Base-by-base conservation (phyloP, 192 early-diverging fungal species). In the Jimgerdemannia flammicorona region DNA sequence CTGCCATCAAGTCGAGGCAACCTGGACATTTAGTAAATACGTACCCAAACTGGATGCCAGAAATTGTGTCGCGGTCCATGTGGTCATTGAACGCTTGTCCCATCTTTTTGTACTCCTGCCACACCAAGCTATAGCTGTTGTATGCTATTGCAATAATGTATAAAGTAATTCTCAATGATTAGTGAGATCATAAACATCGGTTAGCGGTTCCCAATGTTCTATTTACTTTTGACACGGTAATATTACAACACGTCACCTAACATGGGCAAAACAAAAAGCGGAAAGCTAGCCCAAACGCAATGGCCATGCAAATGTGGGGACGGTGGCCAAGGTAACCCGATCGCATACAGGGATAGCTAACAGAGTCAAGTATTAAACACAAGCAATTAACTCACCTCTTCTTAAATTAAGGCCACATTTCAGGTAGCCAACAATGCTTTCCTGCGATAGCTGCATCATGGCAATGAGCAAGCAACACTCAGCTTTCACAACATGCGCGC, bases 21-120 rank as follows among this genome's bases (percentile, higher is more conserved):
- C 20, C 19, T 29, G 20, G 18, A 41, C 1, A 63, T 18, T 49
- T n/a, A 20, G 43, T 18, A 2, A 59, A 69, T 49, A 17, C 44
- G 43, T 81, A 88, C 87, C 87, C 87, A 78, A 87, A 88, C 44
- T 88, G 80, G 18, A 88, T 73, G 14, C 87, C 85, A 6, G 82
- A 84, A 39, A 85, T 67, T 0, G 87, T 88, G 69, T 88, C 79
- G 40, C 83, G 73, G 44, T 88, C 87, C n/a, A 88, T 75, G 11
- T 80, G 75, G 3, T 72, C 74, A 3, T 74, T 54, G 54, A 77
- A 73, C 4, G 79, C 78, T 11, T 81, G 72, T 4, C 84, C 86
- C 86, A 85, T 86, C 20, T 78, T 73, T 59, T 87, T 81, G 59
- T 84, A 75, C 66, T 88, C 85, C 29, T 79, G 43, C 85, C 85